Percentiles rank a stretch among this genome's conserved stretches.
These are phyloP conservation scores for Bipolaris zeicola DNA, from an alignment of 2,329 filamentous ascomycete genomes.

Conservation along the genomic window DNA sequence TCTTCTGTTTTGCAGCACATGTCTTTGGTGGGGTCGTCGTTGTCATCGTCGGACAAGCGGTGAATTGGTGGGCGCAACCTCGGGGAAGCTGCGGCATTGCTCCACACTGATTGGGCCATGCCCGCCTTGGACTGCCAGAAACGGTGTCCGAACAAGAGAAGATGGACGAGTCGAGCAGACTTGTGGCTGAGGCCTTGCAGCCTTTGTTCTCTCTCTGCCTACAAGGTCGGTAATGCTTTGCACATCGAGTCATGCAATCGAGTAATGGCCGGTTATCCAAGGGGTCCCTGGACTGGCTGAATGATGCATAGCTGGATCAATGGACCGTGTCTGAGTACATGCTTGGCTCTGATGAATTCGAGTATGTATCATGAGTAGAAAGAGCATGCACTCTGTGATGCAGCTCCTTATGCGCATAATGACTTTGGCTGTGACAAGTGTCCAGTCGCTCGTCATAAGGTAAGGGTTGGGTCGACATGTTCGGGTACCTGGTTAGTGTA, in stretches of 20 bases:
- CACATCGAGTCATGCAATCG: neutral
- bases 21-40: too few species aligned
- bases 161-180: neutral
- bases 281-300: neutral
- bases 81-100: slow-evolving; percentile 37
- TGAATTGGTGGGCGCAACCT: slow-evolving; percentile 14
- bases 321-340: neutral
- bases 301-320: neutral
- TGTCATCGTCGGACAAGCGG: slow-evolving; percentile 1
- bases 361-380: neutral
- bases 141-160: neutral
- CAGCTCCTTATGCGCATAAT: neutral
- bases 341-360: neutral
- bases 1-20: neutral
- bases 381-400: too few species aligned
- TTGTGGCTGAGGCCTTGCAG: too few species aligned
- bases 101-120: slow-evolving; percentile 26
- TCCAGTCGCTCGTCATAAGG: neutral
- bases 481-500: neutral
- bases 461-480: neutral
- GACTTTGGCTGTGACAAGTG: neutral
- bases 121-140: neutral
- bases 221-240: too few species aligned
- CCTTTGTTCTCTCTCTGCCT: neutral
- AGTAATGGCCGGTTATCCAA: neutral